Evolutionary conservation across 371 early-diverging fungal genomes (phyloP), one percentile per base, ranked within the genome.

Genomic region (Rhizopus stolonifer): DNA sequence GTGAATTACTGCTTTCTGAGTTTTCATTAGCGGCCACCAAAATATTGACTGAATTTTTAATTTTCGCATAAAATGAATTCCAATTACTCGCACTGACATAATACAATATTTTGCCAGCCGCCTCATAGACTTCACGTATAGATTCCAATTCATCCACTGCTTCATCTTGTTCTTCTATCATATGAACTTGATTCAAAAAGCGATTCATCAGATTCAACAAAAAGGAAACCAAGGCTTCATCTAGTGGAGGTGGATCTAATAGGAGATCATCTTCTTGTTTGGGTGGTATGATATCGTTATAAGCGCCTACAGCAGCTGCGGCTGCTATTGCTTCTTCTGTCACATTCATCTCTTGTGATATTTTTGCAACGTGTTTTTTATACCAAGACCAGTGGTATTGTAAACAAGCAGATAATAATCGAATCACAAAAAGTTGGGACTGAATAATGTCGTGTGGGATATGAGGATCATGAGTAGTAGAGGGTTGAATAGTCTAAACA

Each of bases 11-110:
- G 8, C 49, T 9, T 1, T 61, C 69, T n/a, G 56, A 53, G 34
- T 51, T 54, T 14, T 72, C 68, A n/a, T 51, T 46, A 3, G 61
- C 51, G 6, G 61, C 52, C 21, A 58, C 54, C n/a, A 70, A 45
- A 1, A 52, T 50, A 47, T 63, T 58, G 9, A 64, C 56, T 29
- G 61, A 61, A 10, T 56, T 60, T 45, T 65, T 68, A 21, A 91
- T 82, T 36, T 84, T 77, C 13, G 75, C 63, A 68, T 86, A 90
- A 43, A 89, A 85, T 8, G 85, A 69, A 26, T 64, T 46, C 93
- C 93, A 93, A 66, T 91, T 93, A 17, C 87, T 83, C 4, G 89
- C 89, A 49, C 87, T 85, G 29, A 89, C 76, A 65, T 86, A 91
- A 54, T 86, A 86, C 13, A 93, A 59, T 18, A 93, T 72, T 24